phyloP scores from a whole-genome alignment of 176 grass and related monocot species.

The Hordeum marinum region DNA sequence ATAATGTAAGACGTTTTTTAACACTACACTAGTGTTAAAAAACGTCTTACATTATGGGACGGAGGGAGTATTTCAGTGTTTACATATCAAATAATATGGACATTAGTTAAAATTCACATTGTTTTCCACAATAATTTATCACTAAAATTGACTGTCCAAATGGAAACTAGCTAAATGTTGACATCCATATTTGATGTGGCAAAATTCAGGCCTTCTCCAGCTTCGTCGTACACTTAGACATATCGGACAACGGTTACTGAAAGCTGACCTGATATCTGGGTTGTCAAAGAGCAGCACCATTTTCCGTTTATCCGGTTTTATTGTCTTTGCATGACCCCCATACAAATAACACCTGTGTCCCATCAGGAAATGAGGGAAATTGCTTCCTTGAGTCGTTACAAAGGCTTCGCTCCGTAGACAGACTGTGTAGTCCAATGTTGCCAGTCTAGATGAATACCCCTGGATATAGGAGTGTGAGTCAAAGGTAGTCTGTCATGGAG shows the following conservation, averaged over 20 bases:
- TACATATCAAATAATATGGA: background rate
- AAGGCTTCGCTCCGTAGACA: slow-evolving; percentile 69
- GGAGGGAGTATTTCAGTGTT: background rate
- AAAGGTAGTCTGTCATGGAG: background rate
- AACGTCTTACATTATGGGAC: too few relatives aligned
- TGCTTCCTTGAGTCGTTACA: slow-evolving; percentile 88
- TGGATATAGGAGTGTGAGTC: slow-evolving; percentile 11
- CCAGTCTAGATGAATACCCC: slow-evolving; percentile 82
- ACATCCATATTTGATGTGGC: background rate
- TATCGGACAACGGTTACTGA: background rate
- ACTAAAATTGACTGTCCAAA: background rate
- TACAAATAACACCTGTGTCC: slow-evolving; percentile 74
- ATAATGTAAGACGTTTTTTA: too few relatives aligned
- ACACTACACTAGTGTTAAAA: too few relatives aligned
- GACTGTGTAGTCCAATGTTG: slow-evolving; percentile 75
- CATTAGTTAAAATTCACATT: background rate
- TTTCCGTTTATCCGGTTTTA: slow-evolving; percentile 80
- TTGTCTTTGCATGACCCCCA: slow-evolving; percentile 70
- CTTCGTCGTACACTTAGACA: background rate
- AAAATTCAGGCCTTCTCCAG: background rate
- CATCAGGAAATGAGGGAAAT: slow-evolving; percentile 91
- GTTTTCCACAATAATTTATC: background rate
- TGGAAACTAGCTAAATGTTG: background rate
- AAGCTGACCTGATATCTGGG: slow-evolving; percentile 56
- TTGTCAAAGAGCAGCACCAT: slow-evolving; percentile 73